These are phyloP conservation scores for Arxiozyma heterogenica DNA, from an alignment of 1,139 yeast species.

Conservation along the genomic window DNA sequence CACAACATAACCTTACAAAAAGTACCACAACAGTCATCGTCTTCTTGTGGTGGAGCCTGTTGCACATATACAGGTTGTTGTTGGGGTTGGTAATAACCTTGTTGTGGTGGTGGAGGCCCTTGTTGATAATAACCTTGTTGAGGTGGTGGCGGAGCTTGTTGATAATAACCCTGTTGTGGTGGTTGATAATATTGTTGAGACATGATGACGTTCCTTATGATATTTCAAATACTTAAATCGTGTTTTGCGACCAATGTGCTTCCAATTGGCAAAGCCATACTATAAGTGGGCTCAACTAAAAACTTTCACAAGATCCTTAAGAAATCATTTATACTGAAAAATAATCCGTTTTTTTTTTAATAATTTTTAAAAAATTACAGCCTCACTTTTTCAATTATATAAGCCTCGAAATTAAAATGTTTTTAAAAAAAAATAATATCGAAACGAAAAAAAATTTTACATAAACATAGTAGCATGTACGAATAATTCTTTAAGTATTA, in stretches of 20 bases:
- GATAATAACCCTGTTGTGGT: slow-evolving; percentile 30
- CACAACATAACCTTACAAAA: slow-evolving; percentile 34
- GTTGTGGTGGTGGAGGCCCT: slow-evolving; percentile 18
- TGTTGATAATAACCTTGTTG: slow-evolving; percentile 26
- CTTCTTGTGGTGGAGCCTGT: slow-evolving; percentile 31
- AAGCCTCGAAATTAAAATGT: not conserved
- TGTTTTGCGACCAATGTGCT: too few species aligned
- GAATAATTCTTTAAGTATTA: not conserved
- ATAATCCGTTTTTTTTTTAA: too few species aligned
- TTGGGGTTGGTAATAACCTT: slow-evolving; percentile 31
- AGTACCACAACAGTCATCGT: slow-evolving; percentile 31
- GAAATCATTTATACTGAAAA: not conserved
- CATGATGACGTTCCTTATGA: slow-evolving; percentile 6
- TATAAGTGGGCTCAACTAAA: too few species aligned
- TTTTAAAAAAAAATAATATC: not conserved
- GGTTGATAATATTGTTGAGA: slow-evolving; percentile 22
- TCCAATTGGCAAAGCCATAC: too few species aligned
- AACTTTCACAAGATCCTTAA: not conserved
- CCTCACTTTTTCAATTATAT: not conserved
- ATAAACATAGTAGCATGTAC: too few species aligned
- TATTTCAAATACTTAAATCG: too few species aligned
- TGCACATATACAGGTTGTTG: slow-evolving; percentile 36
- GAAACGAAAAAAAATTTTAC: too few species aligned
- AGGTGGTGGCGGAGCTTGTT: slow-evolving; percentile 28
- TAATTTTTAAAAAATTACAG: not conserved